These are phyloP conservation scores for Hyaloscypha hepaticicola DNA, from an alignment of 495 filamentous ascomycete species.

Conservation along the genomic window DNA sequence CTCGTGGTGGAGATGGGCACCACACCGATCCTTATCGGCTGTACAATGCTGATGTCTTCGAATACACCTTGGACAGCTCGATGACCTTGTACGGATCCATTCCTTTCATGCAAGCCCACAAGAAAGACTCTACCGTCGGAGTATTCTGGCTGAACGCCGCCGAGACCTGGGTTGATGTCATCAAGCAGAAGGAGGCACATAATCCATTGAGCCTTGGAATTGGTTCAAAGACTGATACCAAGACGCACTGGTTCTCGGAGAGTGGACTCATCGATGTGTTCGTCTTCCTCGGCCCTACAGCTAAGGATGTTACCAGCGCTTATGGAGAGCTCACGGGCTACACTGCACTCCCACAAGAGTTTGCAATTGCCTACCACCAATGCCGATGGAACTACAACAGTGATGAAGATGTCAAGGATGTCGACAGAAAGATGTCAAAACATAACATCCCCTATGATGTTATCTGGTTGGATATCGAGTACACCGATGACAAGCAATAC, in stretches of 20 bases:
- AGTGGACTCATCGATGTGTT: slow-evolving; percentile 87
- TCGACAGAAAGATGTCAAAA: slow-evolving; percentile 94
- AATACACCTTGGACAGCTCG: slow-evolving; percentile 93
- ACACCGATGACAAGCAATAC: slow-evolving; percentile 93
- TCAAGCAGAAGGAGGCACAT: slow-evolving; percentile 69
- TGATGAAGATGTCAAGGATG: slow-evolving; percentile 93
- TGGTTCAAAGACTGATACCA: slow-evolving; percentile 66
- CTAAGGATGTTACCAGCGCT: slow-evolving; percentile 72
- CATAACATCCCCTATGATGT: slow-evolving; percentile 94
- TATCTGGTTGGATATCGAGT: slow-evolving; percentile 98
- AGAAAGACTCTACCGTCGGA: slow-evolving; percentile 87
- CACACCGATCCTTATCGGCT: slow-evolving; percentile 91
- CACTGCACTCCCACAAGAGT: slow-evolving; percentile 85
- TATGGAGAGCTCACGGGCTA: slow-evolving; percentile 96
- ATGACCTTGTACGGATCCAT: slow-evolving; percentile 99
- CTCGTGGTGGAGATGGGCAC: slow-evolving; percentile 80
- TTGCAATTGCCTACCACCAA: slow-evolving; percentile 91
- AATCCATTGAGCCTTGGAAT: slow-evolving; percentile 78
- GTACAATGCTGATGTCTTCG: slow-evolving; percentile 96
- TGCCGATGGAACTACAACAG: slow-evolving; percentile 99
- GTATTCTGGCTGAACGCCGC: slow-evolving; percentile 99
- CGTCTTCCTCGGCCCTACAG: slow-evolving; percentile 85
- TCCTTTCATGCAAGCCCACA: slow-evolving; percentile 95
- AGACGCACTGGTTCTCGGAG: slow-evolving; percentile 97
- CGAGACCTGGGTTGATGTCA: slow-evolving; percentile 95